These are phyloP conservation scores for Candida tropicalis DNA, from an alignment of 1,139 yeast species.

Conservation along the genomic window DNA sequence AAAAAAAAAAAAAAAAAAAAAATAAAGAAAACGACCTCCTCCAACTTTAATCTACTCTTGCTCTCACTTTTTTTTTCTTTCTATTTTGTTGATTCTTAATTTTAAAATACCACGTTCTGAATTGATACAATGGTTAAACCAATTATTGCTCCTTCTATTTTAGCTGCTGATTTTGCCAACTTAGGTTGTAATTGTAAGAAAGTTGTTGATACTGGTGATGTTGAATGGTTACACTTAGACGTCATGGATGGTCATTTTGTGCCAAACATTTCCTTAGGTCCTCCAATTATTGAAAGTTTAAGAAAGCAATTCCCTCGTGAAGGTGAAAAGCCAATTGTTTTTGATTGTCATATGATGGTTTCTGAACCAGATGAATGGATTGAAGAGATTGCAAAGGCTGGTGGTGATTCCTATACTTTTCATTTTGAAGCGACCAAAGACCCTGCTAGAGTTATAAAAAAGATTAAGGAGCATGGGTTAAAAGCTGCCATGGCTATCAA, in stretches of 20 bases:
- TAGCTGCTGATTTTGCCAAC: conserved; percentile 92
- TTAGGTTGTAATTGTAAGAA: conserved; percentile 85
- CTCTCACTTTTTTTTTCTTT: background rate
- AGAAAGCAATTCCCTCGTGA: conserved; percentile 73
- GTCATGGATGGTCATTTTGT: conserved; percentile 99
- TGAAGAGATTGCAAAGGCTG: conserved; percentile 87
- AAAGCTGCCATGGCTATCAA: conserved; percentile 93
- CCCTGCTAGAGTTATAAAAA: conserved; percentile 71
- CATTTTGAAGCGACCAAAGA: conserved; percentile 92
- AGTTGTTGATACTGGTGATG: conserved; percentile 67
- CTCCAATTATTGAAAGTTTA: conserved; percentile 81
- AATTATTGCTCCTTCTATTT: conserved; percentile 92
- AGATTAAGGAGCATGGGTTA: conserved; percentile 81
- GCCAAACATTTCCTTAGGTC: conserved; percentile 93
- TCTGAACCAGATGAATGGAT: conserved; percentile 95
- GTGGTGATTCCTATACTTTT: conserved; percentile 96
- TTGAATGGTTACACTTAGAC: conserved; percentile 97
- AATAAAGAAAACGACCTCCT: too few species aligned
- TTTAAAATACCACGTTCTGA: background rate
- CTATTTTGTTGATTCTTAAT: background rate
- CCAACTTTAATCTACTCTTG: background rate
- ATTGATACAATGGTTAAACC: conserved; percentile 72
- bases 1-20: background rate
- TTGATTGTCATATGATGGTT: conserved; percentile 99
- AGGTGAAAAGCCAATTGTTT: conserved; percentile 57